Percentiles rank a stretch among this genome's conserved stretches.
phyloP scores from a whole-genome alignment of 2,329 filamentous ascomycete species.

The Nemania abortiva region DNA sequence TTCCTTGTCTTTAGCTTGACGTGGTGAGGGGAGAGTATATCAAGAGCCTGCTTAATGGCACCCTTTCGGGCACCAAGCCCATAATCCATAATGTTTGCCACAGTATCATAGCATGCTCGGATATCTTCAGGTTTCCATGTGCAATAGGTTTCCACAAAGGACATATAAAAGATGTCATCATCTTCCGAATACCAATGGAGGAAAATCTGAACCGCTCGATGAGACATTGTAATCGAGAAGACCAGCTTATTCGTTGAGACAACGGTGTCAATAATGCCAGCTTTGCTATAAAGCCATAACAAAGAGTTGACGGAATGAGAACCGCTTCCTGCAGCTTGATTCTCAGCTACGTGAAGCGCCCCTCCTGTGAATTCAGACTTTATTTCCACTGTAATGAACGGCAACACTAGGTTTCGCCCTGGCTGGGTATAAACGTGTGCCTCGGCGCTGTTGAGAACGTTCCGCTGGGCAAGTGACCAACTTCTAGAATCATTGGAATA shows the following conservation, averaged over 20 bases:
- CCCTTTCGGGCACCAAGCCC: not conserved
- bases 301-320: not conserved
- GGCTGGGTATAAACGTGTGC: not conserved
- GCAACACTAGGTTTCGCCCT: not conserved
- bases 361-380: not conserved
- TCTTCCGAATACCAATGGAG: not conserved
- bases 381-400: not conserved
- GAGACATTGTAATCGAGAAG: not conserved
- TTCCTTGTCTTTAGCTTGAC: too few relatives aligned
- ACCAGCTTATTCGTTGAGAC: not conserved
- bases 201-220: not conserved
- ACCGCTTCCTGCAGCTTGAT: not conserved
- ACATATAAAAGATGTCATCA: not conserved
- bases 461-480: not conserved
- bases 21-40: not conserved
- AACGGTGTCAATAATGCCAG: not conserved
- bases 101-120: not conserved
- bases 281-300: not conserved
- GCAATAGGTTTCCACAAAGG: not conserved
- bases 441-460: not conserved
- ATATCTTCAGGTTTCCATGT: not conserved
- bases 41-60: not conserved
- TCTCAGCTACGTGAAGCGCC: not conserved
- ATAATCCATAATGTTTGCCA: not conserved
- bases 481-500: not conserved